Base-by-base conservation (phyloP, 108 stramenopile genomes). In the Thalassiosira profunda region DNA sequence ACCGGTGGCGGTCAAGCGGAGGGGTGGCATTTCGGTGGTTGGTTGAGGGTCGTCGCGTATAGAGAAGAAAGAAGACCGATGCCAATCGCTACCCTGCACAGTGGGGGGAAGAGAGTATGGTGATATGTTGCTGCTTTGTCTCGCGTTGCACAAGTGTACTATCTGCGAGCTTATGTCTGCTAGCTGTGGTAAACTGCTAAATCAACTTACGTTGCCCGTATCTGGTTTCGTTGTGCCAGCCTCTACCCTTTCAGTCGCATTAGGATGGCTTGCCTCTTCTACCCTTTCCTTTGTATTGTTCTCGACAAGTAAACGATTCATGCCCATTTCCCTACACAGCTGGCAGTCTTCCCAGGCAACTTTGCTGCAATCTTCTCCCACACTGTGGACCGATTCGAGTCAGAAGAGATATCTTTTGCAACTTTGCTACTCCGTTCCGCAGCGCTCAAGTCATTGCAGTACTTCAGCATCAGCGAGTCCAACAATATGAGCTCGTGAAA, bases 1-100 rank as follows among this genome's bases (percentile, higher is more conserved):
- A 43, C 62, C 75, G 37, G 75, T 83, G 1, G 81, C 81, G 36
- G 68, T 70, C 37, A 84, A 83, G 79, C 60, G 62, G 35, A 71
- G 61, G 20, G 18, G 49, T 51, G n/a, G 56, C 35, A 5, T 41
- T 21, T 57, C 36, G 14, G 30, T 51, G 26, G 5, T 51, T 5
- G 49, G 49, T 7, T 51, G 44, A 47, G 61, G 33, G 2, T 38
- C 38, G 10, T 17, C 15, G 49, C n/a, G 49, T 51, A n/a, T n/a
- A n/a, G n/a, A n/a, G n/a, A n/a, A n/a, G n/a, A n/a, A n/a, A n/a
- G n/a, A n/a, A n/a, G n/a, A n/a, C n/a, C n/a, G n/a, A n/a, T n/a
- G n/a, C n/a, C n/a, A n/a, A n/a, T n/a, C n/a, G n/a, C n/a, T n/a
- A n/a, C n/a, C n/a, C n/a, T n/a, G n/a, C n/a, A n/a, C n/a, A n/a